These are phyloP conservation scores for Chlorella variabilis DNA, from an alignment of 163 green algal species.

Conservation along the genomic window DNA sequence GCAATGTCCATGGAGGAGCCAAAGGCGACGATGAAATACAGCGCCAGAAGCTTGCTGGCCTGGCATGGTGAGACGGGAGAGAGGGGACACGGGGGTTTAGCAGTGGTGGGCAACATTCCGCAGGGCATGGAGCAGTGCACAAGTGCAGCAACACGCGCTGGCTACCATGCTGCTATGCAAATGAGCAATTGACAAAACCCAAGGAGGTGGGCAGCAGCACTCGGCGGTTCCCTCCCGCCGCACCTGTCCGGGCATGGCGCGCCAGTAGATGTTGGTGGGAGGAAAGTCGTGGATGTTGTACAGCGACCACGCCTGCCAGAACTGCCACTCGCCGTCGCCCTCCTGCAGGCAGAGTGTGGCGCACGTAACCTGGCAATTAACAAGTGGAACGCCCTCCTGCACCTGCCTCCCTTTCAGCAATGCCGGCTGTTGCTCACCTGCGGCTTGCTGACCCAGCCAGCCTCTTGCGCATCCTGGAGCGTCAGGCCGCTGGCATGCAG, in stretches of 20 bases:
- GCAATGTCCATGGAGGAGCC: slow-evolving; percentile 83
- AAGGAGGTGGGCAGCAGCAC: too few species aligned
- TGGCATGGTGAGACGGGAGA: too few species aligned
- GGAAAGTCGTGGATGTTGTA: slow-evolving; percentile 67
- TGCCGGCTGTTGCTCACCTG: slow-evolving; percentile 5
- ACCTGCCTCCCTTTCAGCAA: too few species aligned
- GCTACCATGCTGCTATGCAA: too few species aligned
- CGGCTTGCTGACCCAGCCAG: slow-evolving; percentile 69
- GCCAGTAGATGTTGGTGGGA: slow-evolving; percentile 63
- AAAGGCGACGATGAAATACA: slow-evolving; percentile 89
- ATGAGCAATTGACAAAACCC: too few species aligned
- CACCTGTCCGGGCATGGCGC: slow-evolving; percentile 56
- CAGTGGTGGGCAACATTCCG: neutral
- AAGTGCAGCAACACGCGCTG: too few species aligned
- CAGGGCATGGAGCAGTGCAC: too few species aligned
- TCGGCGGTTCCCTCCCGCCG: too few species aligned
- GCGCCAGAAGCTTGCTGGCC: slow-evolving; percentile 55
- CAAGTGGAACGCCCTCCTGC: too few species aligned
- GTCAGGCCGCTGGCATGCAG: slow-evolving; percentile 52
- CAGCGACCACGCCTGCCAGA: slow-evolving; percentile 73
- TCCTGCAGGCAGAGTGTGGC: slow-evolving; percentile 21
- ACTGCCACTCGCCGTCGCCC: slow-evolving; percentile 29
- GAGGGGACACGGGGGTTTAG: too few species aligned
- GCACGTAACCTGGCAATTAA: too few species aligned
- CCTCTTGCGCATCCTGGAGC: slow-evolving; percentile 63